Percentiles rank a stretch among this genome's conserved stretches.
phyloP scores from a whole-genome alignment of 306 rosid species.

The Geum urbanum region DNA sequence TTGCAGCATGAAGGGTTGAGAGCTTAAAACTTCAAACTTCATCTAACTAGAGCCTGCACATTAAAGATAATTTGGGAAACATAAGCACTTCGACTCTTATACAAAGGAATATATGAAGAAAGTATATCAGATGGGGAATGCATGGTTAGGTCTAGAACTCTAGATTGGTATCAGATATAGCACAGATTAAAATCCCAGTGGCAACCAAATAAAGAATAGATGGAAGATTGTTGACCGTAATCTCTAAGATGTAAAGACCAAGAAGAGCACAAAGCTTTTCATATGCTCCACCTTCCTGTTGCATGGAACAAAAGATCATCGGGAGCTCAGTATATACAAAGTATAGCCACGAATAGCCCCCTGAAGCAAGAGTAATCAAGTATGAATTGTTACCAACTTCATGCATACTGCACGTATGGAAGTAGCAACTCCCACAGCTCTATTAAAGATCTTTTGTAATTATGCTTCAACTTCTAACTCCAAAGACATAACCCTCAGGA shows the following conservation, averaged over 20 bases:
- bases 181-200: background rate
- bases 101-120: too few species aligned
- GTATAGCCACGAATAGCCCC: conserved; percentile 14
- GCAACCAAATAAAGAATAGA: conserved; percentile 12
- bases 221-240: conserved; percentile 47
- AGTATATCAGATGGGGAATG: background rate
- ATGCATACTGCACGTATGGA: conserved; percentile 52
- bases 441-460: conserved; percentile 39
- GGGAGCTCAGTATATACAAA: conserved; percentile 18
- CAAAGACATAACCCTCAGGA: conserved; percentile 50
- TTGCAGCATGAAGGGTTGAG: conserved; percentile 40
- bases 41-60: conserved; percentile 65
- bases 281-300: conserved; percentile 47
- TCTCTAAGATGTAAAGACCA: conserved; percentile 63
- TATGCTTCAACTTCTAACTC: conserved; percentile 47
- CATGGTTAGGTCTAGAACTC: conserved; percentile 7
- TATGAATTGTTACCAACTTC: conserved; percentile 42
- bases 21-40: conserved; percentile 36
- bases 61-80: conserved; percentile 20
- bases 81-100: background rate
- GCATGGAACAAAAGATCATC: conserved; percentile 21
- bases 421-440: conserved; percentile 56
- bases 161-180: background rate
- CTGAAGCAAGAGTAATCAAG: conserved; percentile 17
- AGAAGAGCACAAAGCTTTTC: conserved; percentile 68